Conservation (phyloP, 1,284 basidiomycete genomes). For the Wallemia ichthyophaga region DNA sequence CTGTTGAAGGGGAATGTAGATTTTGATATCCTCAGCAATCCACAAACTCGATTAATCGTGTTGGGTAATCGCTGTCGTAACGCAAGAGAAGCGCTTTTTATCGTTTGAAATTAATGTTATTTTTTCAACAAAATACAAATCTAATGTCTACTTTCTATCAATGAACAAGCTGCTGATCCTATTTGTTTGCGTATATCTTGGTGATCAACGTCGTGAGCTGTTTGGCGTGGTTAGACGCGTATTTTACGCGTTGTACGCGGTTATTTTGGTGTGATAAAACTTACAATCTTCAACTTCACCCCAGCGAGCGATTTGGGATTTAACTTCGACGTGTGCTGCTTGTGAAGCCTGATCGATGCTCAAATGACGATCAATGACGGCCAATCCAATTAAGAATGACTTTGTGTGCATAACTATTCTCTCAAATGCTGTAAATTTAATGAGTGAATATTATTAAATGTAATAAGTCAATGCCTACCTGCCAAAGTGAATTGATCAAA, state of each 20-base stretch:
- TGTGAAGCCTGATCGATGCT: slow-evolving; percentile 55
- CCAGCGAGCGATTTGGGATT: slow-evolving; percentile 83
- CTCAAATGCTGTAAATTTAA: slow-evolving; percentile 44
- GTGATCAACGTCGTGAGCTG: slow-evolving; percentile 87
- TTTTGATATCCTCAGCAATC: too few species aligned
- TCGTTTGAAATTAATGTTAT: neutral
- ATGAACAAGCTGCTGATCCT: slow-evolving; percentile 37
- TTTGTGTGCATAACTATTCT: slow-evolving; percentile 69
- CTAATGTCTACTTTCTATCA: slow-evolving; percentile 11
- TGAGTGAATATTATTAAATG: neutral
- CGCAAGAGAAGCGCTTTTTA: neutral
- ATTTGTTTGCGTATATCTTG: slow-evolving; percentile 69
- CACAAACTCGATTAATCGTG: neutral
- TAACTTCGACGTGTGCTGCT: slow-evolving; percentile 72
- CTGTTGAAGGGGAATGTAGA: neutral
- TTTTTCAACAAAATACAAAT: neutral
- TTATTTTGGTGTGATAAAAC: too few species aligned
- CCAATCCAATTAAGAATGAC: slow-evolving; percentile 64
- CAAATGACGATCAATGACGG: slow-evolving; percentile 42
- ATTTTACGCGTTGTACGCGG: too few species aligned
- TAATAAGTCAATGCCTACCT: slow-evolving; percentile 20
- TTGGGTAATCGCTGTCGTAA: neutral
- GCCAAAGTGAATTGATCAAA: slow-evolving; percentile 65
- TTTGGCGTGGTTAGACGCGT: slow-evolving; percentile 7
- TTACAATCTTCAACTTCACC: slow-evolving; percentile 94